Percentiles rank a stretch among this genome's conserved stretches.
Conservation (phyloP, 2,329 filamentous ascomycete species). For the Stenocarpella maydis region DNA sequence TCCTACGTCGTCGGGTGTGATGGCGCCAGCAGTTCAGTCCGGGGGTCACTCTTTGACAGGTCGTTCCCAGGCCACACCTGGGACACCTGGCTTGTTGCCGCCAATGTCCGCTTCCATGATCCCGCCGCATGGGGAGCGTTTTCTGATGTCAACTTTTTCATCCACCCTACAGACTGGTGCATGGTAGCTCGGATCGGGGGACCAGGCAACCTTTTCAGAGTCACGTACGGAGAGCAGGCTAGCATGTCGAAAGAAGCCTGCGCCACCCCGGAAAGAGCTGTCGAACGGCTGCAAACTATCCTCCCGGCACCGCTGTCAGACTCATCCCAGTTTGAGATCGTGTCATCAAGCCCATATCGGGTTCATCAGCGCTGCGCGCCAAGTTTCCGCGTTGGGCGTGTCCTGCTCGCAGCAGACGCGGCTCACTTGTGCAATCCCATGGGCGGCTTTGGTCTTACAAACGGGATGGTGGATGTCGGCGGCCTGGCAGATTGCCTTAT, state of each 20-base stretch:
- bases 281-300: neutral
- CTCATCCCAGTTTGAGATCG: neutral
- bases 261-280: neutral
- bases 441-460: slow-evolving; percentile 21
- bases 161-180: slow-evolving; percentile 12
- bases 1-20: slow-evolving; percentile 55
- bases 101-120: slow-evolving; percentile 64
- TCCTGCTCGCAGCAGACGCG: slow-evolving; percentile 24
- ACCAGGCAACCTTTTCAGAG: neutral
- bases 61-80: slow-evolving; percentile 55
- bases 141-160: slow-evolving; percentile 20
- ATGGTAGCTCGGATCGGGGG: slow-evolving; percentile 1
- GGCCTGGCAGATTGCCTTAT: slow-evolving; percentile 16
- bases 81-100: slow-evolving; percentile 55
- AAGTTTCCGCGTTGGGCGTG: neutral
- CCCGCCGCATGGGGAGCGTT: slow-evolving; percentile 47
- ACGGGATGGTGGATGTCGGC: slow-evolving; percentile 24
- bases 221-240: neutral
- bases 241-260: neutral
- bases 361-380: slow-evolving; percentile 15
- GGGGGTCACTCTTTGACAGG: slow-evolving; percentile 47
- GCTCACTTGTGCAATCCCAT: slow-evolving; percentile 31
- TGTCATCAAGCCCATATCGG: slow-evolving; percentile 1
- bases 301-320: neutral
- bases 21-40: slow-evolving; percentile 46